These are phyloP conservation scores for Mortierella sp. DNA, from an alignment of 371 early-diverging fungal genomes.

Conservation along the genomic window DNA sequence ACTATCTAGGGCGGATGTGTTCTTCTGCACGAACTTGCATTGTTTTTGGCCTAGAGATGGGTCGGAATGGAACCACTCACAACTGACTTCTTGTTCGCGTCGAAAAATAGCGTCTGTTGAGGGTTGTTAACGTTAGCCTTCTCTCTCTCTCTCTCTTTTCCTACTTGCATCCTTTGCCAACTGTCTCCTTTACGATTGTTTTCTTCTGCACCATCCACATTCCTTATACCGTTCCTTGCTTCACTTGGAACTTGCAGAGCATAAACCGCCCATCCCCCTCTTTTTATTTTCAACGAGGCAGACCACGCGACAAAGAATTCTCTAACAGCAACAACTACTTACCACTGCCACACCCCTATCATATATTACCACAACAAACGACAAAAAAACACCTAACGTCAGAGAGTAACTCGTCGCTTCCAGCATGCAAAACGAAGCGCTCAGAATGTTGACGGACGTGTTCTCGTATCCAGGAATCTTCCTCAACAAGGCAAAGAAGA, in stretches of 20 bases:
- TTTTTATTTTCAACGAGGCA: neutral
- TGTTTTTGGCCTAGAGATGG: slow-evolving; percentile 13
- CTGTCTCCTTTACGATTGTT: neutral
- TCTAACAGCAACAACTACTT: no score
- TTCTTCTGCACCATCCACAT: neutral
- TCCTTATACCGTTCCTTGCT: neutral
- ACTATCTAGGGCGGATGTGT: neutral
- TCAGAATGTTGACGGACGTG: slow-evolving; percentile 38
- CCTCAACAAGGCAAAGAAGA: slow-evolving; percentile 16
- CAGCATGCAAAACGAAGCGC: slow-evolving; percentile 46
- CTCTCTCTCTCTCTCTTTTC: neutral
- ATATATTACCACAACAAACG: neutral
- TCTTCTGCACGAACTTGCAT: slow-evolving; percentile 44
- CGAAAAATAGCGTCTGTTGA: neutral
- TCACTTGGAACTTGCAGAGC: neutral
- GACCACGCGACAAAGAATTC: neutral
- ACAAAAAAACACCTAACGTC: neutral
- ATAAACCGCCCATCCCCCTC: no score
- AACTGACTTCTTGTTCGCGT: neutral
- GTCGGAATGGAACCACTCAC: neutral
- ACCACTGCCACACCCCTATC: neutral
- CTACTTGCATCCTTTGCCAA: neutral
- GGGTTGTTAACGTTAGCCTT: neutral
- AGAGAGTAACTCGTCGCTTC: no score
- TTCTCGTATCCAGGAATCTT: slow-evolving; percentile 31